phyloP scores from a whole-genome alignment of 1,284 basidiomycete species.

The Ceratobasidium sp. region DNA sequence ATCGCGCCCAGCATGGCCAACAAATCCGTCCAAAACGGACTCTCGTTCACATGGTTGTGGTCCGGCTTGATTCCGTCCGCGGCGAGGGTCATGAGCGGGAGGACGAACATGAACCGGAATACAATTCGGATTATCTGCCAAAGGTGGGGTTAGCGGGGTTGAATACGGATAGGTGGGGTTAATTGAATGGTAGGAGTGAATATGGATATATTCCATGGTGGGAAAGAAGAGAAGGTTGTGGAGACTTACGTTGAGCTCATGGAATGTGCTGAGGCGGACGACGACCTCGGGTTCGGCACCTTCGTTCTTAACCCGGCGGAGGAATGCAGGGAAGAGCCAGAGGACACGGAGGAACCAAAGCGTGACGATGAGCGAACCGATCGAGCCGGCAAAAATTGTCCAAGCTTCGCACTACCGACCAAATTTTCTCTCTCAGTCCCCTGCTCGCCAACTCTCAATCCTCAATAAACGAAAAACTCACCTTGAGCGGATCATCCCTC shows the following conservation, averaged over 20 bases:
- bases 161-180: too few species aligned
- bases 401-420: slow-evolving; percentile 45
- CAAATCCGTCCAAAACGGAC: slow-evolving; percentile 63
- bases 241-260: slow-evolving; percentile 48
- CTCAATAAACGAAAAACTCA: background rate
- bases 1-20: slow-evolving; percentile 75
- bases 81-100: slow-evolving; percentile 45
- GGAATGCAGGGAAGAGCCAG: slow-evolving; percentile 48
- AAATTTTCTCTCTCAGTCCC: background rate
- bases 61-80: slow-evolving; percentile 46
- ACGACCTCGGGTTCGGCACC: slow-evolving; percentile 49
- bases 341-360: slow-evolving; percentile 43
- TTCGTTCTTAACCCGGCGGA: slow-evolving; percentile 46
- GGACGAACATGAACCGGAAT: slow-evolving; percentile 48
- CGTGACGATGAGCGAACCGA: slow-evolving; percentile 41
- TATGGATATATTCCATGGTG: too few species aligned
- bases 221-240: background rate
- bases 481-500: slow-evolving; percentile 44
- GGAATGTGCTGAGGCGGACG: slow-evolving; percentile 47
- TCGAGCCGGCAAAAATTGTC: slow-evolving; percentile 46
- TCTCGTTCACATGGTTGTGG: slow-evolving; percentile 37
- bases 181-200: too few species aligned
- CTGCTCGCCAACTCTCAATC: too few species aligned
- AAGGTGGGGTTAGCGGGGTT: too few species aligned
- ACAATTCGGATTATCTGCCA: slow-evolving; percentile 47